These are phyloP conservation scores for Huiozyma sinensis DNA, from an alignment of 805 yeast species.

Conservation along the genomic window DNA sequence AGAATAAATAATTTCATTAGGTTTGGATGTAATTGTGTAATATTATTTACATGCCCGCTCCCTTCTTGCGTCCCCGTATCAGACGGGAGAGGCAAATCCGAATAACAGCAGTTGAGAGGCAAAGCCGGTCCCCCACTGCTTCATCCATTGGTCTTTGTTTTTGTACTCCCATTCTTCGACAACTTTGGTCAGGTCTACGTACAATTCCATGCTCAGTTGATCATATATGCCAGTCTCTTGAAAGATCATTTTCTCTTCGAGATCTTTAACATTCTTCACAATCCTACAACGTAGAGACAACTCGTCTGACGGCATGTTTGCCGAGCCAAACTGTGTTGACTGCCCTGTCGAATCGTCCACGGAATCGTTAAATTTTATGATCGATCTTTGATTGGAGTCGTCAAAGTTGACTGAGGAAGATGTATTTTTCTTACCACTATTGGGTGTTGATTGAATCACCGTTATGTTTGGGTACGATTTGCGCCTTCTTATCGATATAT, in stretches of 20 bases:
- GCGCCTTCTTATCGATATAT: slow-evolving; percentile 20
- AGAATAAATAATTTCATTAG: not conserved
- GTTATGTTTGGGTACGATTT: slow-evolving; percentile 23
- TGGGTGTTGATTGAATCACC: slow-evolving; percentile 12
- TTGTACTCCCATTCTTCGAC: slow-evolving; percentile 43
- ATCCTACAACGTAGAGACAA: slow-evolving; percentile 32
- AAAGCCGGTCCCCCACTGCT: slow-evolving; percentile 47
- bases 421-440: slow-evolving; percentile 7
- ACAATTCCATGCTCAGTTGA: slow-evolving; percentile 42
- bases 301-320: slow-evolving; percentile 12
- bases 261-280: slow-evolving; percentile 36
- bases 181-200: slow-evolving; percentile 44
- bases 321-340: not conserved
- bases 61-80: not conserved
- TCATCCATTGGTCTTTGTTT: slow-evolving; percentile 35
- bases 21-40: not conserved
- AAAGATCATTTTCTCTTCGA: slow-evolving; percentile 29
- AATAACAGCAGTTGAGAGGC: slow-evolving; percentile 48
- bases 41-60: no score
- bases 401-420: not conserved
- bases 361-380: slow-evolving; percentile 30
- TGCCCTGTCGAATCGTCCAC: slow-evolving; percentile 2
- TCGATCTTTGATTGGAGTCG: slow-evolving; percentile 6
- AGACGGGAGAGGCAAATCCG: slow-evolving; percentile 50
- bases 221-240: slow-evolving; percentile 39